These are phyloP conservation scores for Xanthoparmelia taractica DNA, from an alignment of 495 filamentous ascomycete species.

Conservation along the genomic window DNA sequence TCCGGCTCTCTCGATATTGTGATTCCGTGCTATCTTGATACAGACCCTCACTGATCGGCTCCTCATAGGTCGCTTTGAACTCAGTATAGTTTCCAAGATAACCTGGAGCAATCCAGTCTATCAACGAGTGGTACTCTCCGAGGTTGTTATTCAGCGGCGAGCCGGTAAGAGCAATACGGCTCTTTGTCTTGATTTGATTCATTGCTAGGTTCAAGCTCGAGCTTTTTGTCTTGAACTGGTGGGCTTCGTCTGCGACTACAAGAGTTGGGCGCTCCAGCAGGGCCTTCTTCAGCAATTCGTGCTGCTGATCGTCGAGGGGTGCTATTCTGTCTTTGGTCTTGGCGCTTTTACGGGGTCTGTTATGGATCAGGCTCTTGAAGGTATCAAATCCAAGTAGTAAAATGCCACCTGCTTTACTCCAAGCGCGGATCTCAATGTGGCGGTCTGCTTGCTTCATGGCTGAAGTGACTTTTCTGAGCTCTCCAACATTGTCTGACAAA, in stretches of 20 bases:
- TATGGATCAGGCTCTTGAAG: conserved; percentile 46
- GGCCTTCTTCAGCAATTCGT: conserved; percentile 36
- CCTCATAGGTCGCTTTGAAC: conserved; percentile 60
- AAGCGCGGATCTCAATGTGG: conserved; percentile 40
- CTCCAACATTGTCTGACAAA: conserved; percentile 38
- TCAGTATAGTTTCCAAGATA: conserved; percentile 60
- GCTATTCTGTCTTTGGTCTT: conserved; percentile 20
- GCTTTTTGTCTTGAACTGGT: conserved; percentile 59
- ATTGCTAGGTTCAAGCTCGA: conserved; percentile 47
- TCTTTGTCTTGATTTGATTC: conserved; percentile 53
- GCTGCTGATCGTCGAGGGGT: conserved; percentile 31
- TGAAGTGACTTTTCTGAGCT: conserved; percentile 43
- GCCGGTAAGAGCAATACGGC: conserved; percentile 79
- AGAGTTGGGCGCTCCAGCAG: conserved; percentile 59
- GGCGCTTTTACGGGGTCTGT: conserved; percentile 24
- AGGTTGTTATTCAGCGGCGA: conserved; percentile 81
- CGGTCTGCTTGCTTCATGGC: conserved; percentile 32
- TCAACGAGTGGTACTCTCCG: conserved; percentile 73
- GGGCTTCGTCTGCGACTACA: conserved; percentile 84
- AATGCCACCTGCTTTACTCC: conserved; percentile 62
- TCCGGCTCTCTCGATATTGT: conserved; percentile 51
- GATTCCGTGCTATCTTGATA: conserved; percentile 49
- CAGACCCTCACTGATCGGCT: conserved; percentile 66
- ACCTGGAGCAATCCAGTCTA: conserved; percentile 77
- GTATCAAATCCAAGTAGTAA: conserved; percentile 66